Evolutionary conservation across 352 stramenopile genomes (phyloP).

Genomic region (Albugo laibachii): DNA sequence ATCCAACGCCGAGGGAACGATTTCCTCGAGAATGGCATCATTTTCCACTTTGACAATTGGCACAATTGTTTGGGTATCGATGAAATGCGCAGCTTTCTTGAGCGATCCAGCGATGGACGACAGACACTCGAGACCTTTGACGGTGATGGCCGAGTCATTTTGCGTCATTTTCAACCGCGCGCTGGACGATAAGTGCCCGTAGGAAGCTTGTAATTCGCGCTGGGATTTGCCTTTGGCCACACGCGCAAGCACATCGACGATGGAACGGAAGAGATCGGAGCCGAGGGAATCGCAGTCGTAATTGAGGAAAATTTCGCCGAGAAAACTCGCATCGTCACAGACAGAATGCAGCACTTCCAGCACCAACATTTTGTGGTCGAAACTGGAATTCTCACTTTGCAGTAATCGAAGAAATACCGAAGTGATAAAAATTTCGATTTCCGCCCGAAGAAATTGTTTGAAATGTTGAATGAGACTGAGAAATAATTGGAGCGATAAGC

Average conservation of each 20-base stretch:
- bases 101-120: slow-evolving; percentile 84
- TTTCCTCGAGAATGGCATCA: slow-evolving; percentile 24
- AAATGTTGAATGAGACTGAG: slow-evolving; percentile 88
- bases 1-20: neutral
- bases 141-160: slow-evolving; percentile 48
- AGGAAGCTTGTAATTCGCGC: slow-evolving; percentile 13
- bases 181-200: slow-evolving; percentile 37
- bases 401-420: slow-evolving; percentile 97
- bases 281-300: slow-evolving; percentile 98
- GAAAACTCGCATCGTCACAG: slow-evolving; percentile 84
- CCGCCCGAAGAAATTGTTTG: slow-evolving; percentile 89
- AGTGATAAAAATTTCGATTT: slow-evolving; percentile 98
- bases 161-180: slow-evolving; percentile 43
- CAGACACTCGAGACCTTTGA: slow-evolving; percentile 84
- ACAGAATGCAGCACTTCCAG: slow-evolving; percentile 93
- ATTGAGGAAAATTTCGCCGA: slow-evolving; percentile 98
- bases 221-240: slow-evolving; percentile 84
- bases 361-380: slow-evolving; percentile 95
- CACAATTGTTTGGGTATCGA: slow-evolving; percentile 19
- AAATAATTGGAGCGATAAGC: slow-evolving; percentile 96
- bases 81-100: slow-evolving; percentile 75
- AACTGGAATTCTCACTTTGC: slow-evolving; percentile 92
- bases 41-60: slow-evolving; percentile 11
- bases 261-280: slow-evolving; percentile 95
- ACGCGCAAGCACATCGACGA: slow-evolving; percentile 91